Evolutionary conservation across 345 rosid species (phyloP).

Genomic region (Camelina hispida): DNA sequence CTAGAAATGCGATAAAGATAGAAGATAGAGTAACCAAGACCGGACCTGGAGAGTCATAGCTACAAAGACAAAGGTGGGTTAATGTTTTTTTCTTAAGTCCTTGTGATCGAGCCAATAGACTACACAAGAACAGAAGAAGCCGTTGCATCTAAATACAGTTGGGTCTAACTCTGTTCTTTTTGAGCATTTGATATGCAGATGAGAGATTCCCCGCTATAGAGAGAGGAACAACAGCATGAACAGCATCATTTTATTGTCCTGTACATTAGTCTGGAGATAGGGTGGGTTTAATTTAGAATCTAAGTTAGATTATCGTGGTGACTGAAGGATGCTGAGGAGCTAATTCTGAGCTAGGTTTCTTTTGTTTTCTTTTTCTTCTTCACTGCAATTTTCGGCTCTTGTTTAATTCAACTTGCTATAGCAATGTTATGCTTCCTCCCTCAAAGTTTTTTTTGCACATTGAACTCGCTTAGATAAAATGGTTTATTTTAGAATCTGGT

Average conservation of each 20-base stretch:
- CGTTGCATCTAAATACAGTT: constrained; percentile 14
- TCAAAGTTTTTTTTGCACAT: not conserved
- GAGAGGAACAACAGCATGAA: constrained; percentile 21
- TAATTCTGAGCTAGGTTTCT: constrained; percentile 29
- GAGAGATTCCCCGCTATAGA: constrained; percentile 21
- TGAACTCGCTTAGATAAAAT: not conserved
- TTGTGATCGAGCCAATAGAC: constrained; percentile 18
- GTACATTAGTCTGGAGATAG: constrained; percentile 40
- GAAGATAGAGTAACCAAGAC: constrained; percentile 36
- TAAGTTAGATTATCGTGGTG: constrained; percentile 29
- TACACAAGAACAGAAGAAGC: constrained; percentile 17
- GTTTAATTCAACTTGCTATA: constrained; percentile 21
- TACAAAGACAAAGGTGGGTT: constrained; percentile 30
- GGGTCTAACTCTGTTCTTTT: constrained; percentile 24
- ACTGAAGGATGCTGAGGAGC: constrained; percentile 26
- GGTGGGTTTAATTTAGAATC: constrained; percentile 34
- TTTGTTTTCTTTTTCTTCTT: not conserved
- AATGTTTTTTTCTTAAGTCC: constrained; percentile 1
- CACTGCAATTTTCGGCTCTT: constrained; percentile 4
- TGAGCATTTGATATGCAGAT: constrained; percentile 33
- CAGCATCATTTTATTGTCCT: constrained; percentile 19
- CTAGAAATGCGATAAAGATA: constrained; percentile 40
- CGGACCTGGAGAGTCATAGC: constrained; percentile 36
- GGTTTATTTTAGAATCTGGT: not conserved
- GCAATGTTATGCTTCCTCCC: constrained; percentile 29